Evolutionary conservation across 257 asterid genomes (phyloP).

Genomic region (Perilla frutescens): DNA sequence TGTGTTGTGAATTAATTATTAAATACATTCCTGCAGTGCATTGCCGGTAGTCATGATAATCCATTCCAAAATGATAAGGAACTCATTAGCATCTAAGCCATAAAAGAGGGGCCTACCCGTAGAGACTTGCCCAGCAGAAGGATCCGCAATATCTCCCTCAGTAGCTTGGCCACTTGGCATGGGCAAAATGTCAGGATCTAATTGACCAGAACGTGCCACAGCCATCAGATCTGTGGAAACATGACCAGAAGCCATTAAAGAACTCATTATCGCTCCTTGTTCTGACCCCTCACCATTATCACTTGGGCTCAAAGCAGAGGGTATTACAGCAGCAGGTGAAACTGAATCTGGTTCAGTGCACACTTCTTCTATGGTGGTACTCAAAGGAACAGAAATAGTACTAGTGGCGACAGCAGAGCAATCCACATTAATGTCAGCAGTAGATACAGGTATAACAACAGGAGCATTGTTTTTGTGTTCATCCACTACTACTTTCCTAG

Average conservation of each 20-base stretch:
- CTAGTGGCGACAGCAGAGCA: conserved; percentile 19
- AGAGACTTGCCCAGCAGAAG: conserved; percentile 33
- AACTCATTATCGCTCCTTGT: conserved; percentile 12
- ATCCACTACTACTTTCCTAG: conserved; percentile 29
- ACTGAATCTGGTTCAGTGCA: conserved; percentile 39
- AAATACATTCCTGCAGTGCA: conserved; percentile 21
- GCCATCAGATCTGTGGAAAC: conserved; percentile 40
- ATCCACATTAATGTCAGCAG: conserved; percentile 26
- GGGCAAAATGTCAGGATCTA: conserved; percentile 40
- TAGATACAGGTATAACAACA: conserved; percentile 26
- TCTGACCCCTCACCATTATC: conserved; percentile 32
- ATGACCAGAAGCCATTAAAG: conserved; percentile 25
- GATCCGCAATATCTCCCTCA: conserved; percentile 41
- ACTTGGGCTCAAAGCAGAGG: conserved; percentile 41
- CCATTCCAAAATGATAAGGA: conserved; percentile 1
- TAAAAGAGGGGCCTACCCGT: conserved; percentile 41
- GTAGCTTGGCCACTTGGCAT: conserved; percentile 42
- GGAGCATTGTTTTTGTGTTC: conserved; percentile 34
- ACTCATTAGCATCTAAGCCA: not conserved
- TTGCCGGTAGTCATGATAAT: conserved; percentile 17
- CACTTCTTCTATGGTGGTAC: conserved; percentile 38
- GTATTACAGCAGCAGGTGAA: conserved; percentile 37
- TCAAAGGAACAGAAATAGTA: conserved; percentile 41
- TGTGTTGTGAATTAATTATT: not conserved
- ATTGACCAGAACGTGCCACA: conserved; percentile 38